phyloP scores from a whole-genome alignment of 352 stramenopile species.

The Pythium chondricola region DNA sequence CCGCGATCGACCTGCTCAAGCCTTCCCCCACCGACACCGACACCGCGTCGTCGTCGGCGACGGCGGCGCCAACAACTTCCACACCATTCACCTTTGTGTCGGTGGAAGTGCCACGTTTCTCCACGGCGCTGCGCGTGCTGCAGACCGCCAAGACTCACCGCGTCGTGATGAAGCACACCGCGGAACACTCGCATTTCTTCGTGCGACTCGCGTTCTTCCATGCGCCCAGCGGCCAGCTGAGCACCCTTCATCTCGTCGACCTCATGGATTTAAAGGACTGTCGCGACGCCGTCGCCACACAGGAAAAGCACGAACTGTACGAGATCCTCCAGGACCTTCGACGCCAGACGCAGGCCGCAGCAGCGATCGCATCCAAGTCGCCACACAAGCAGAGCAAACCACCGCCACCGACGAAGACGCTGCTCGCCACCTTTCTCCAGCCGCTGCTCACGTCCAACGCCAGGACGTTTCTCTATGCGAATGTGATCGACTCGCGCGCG shows the following conservation, averaged over 20 bases:
- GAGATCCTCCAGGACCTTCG: constrained; percentile 47
- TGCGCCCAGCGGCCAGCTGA: constrained; percentile 38
- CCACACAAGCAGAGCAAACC: constrained; percentile 2
- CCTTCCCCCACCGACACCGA: background rate
- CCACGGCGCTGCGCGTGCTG: constrained; percentile 40
- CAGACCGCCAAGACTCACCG: constrained; percentile 70
- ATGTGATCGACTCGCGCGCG: constrained; percentile 62
- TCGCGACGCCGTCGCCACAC: constrained; percentile 26
- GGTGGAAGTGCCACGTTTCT: constrained; percentile 39
- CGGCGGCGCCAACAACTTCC: background rate
- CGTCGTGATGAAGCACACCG: constrained; percentile 61
- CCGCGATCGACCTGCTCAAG: constrained; percentile 49
- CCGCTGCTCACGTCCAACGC: constrained; percentile 55
- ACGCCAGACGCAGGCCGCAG: constrained; percentile 3
- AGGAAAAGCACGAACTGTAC: constrained; percentile 59
- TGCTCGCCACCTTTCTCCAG: constrained; percentile 55
- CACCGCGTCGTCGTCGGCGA: background rate
- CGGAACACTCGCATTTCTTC: constrained; percentile 63
- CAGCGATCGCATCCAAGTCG: background rate
- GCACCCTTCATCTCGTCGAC: constrained; percentile 58
- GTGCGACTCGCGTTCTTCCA: constrained; percentile 58
- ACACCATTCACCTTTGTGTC: constrained; percentile 39
- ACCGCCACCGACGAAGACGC: constrained; percentile 1
- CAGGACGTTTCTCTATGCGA: constrained; percentile 57
- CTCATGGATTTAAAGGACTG: constrained; percentile 61